phyloP scores from a whole-genome alignment of 495 filamentous ascomycete species.

The Annulohypoxylon stygium region DNA sequence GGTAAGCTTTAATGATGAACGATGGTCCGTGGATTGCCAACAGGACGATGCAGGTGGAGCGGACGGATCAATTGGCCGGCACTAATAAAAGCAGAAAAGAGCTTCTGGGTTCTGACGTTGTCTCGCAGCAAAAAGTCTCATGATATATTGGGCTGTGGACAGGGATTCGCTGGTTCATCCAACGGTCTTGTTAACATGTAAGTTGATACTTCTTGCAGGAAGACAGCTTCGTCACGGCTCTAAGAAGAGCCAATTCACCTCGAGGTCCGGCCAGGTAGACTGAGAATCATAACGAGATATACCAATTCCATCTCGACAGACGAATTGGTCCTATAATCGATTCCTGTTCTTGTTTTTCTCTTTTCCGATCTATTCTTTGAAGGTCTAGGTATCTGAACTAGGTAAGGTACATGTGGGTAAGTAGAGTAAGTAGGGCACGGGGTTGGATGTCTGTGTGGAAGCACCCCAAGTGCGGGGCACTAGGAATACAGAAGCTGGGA shows the following conservation, averaged over 20 bases:
- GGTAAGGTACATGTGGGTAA: slow-evolving; percentile 24
- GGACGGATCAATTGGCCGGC: slow-evolving; percentile 49
- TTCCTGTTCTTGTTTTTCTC: slow-evolving; percentile 7
- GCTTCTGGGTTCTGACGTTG: slow-evolving; percentile 49
- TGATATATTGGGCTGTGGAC: slow-evolving; percentile 45
- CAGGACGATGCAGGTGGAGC: slow-evolving; percentile 43
- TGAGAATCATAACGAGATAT: neutral
- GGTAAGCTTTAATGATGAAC: slow-evolving; percentile 37
- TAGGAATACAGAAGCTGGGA: slow-evolving; percentile 43
- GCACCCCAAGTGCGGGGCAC: slow-evolving; percentile 47
- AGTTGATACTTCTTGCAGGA: slow-evolving; percentile 35
- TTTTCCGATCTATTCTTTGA: slow-evolving; percentile 4
- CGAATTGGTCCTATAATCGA: slow-evolving; percentile 18
- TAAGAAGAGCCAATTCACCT: slow-evolving; percentile 27
- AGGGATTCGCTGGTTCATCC: slow-evolving; percentile 44
- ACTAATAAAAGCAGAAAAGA: slow-evolving; percentile 44
- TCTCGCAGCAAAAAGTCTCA: slow-evolving; percentile 49
- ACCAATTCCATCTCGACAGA: slow-evolving; percentile 17
- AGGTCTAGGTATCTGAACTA: slow-evolving; percentile 4
- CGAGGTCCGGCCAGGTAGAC: slow-evolving; percentile 10
- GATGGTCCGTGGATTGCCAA: slow-evolving; percentile 41
- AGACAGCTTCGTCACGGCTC: slow-evolving; percentile 2
- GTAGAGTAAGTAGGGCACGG: slow-evolving; percentile 35
- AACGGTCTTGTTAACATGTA: slow-evolving; percentile 43
- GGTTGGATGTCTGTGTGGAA: slow-evolving; percentile 32